Evolutionary conservation across 192 early-diverging fungal species (phyloP), one percentile per base, ranked within the genome.

Genomic region (Backusella liffmaniae): DNA sequence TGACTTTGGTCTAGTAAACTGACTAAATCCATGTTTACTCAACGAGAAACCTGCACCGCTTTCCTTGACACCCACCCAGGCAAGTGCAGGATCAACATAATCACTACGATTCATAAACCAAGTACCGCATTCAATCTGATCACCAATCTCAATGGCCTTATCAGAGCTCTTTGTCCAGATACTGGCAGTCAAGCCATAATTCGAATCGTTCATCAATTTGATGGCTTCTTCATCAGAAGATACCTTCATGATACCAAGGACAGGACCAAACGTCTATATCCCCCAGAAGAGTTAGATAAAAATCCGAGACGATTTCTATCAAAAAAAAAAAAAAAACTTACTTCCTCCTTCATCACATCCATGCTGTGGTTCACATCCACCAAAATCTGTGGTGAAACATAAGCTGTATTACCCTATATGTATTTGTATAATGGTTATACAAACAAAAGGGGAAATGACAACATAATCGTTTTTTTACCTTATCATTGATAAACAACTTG

Each of bases 71-170:
- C 92, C 94, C 32, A 88, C 86, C 94, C 94, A 96, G 49, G 91
- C 85, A 18, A 96, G 74, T 8, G 88, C 93, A 23, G 94, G 94
- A 74, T 96, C 94, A 30, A 95, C 75, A 74, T 91, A 94, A 80
- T 94, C 93, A 77, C 92, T 94, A 7, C 94, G 87, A 72, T 96
- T 96, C 88, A 94, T 87, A 80, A 93, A 96, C 85, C 92, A 89
- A 7, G 94, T 96, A 12, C 94, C 94, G 0, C 88, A 89, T 71
- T 93, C 91, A 51, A 94, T 84, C 42, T 82, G 80, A 49, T 91
- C 84, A 26, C 88, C 91, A 71, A 95, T 89, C 12, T 37, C 78
- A 59, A 90, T 36, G 0, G 89, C 94, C 32, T 84, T 85, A 18
- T 92, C 86, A 4, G 72, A 56, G 76, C 92, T 87, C 41, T 79